Base-by-base conservation (phyloP, 257 asterid genomes). In the Forsythia suspensa region DNA sequence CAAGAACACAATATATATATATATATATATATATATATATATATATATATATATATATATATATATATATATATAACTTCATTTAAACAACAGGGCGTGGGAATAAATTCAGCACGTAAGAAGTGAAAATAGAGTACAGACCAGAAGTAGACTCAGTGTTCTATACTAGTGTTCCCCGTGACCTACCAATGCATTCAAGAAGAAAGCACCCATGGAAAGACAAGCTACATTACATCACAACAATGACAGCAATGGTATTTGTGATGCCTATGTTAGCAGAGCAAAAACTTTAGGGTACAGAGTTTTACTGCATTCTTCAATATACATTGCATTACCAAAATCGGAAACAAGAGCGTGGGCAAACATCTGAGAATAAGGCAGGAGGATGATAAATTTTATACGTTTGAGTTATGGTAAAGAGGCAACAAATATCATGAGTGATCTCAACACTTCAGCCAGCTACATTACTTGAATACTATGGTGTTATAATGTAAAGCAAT, bases 101-200 rank as follows among this genome's bases (percentile, higher is more conserved):
- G 63, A 51, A 71, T 24, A 34, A 13, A 39, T 65, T 70, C 77
- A 79, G 55, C 21, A 76, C 46, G 8, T 7, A 10, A 7, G 46
- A 42, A 42, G 10, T 42, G 57, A 52, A 72, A 20, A 71, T 42
- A 71, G 42, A 76, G 16, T 43, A 55, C 36, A 42, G 72, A 71
- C 36, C 48, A 29, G 40, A 59, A 75, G 9, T 29, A 18, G 20
- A 8, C 48, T 8, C 9, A 38, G 72, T 48, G 71, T 20, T 70
- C 67, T 29, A 29, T 29, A 29, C 34, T 29, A 11, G 34, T 29
- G 9, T 63, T 59, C 71, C 57, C 24, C 18, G 38, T 44, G 66
- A 61, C 72, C 61, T 55, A 41, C 46, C 57, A 29, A 73, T 42
- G 40, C 13, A 63, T 73, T 73, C 77, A 71, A 71, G 72, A 71